Conservation (phyloP, 495 filamentous ascomycete genomes). For the Cercophora samala region DNA sequence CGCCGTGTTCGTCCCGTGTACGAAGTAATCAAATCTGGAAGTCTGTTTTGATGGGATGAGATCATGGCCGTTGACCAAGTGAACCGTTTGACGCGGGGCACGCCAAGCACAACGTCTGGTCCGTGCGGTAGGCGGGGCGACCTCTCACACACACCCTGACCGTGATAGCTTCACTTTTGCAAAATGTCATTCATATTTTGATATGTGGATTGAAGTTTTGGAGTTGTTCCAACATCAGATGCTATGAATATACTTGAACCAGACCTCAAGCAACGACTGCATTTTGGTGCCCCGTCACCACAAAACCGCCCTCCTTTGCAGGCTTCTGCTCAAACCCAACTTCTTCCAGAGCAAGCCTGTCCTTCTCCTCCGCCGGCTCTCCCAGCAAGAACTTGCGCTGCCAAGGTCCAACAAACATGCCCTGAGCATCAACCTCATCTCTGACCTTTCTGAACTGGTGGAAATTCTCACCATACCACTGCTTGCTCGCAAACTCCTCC, state of each 20-base stretch:
- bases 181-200: too few species aligned
- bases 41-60: background rate
- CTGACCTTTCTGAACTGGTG: constrained; percentile 64
- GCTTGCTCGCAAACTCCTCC: constrained; percentile 47
- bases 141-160: too few species aligned
- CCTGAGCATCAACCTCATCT: constrained; percentile 75
- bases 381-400: constrained; percentile 68
- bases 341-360: constrained; percentile 40
- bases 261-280: background rate
- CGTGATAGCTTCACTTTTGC: too few species aligned
- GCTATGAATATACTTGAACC: too few species aligned
- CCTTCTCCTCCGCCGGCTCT: constrained; percentile 11
- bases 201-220: too few species aligned
- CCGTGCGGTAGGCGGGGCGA: background rate
- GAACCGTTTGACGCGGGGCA: background rate
- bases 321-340: constrained; percentile 28
- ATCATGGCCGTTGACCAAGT: background rate
- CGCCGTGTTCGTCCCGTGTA: background rate
- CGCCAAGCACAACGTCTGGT: background rate
- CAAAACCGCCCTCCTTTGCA: constrained; percentile 28
- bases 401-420: constrained; percentile 92
- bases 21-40: background rate
- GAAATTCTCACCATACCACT: constrained; percentile 55
- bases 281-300: constrained; percentile 30
- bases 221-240: too few species aligned